Evolutionary conservation across 1,284 basidiomycete genomes (phyloP).

Genomic region (Rhodotorula sp.): DNA sequence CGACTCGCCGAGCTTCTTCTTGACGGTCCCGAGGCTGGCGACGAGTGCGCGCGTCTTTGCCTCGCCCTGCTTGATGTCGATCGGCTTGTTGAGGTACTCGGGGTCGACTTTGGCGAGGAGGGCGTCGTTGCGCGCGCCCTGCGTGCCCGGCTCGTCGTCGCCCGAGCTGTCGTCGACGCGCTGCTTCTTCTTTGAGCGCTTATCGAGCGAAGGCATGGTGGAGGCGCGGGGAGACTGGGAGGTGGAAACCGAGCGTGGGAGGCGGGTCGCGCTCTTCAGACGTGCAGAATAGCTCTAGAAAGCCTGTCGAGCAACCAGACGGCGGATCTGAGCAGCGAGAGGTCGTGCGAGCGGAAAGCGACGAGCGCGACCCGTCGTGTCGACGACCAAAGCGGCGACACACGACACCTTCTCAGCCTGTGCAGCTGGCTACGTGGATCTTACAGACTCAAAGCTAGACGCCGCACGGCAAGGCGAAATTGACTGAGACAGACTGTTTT

Average conservation of each 20-base stretch:
- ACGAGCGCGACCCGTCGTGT: too few species aligned
- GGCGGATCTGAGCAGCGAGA: too few species aligned
- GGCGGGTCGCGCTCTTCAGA: neutral
- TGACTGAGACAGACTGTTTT: too few species aligned
- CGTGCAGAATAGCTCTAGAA: neutral
- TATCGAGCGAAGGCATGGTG: neutral
- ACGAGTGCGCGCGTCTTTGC: slow-evolving; percentile 12
- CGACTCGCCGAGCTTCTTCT: slow-evolving; percentile 2
- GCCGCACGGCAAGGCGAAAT: too few species aligned
- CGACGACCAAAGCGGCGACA: too few species aligned
- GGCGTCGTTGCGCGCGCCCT: slow-evolving; percentile 5
- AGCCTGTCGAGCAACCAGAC: too few species aligned
- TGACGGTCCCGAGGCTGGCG: neutral
- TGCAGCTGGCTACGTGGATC: too few species aligned
- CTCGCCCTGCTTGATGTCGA: slow-evolving; percentile 29
- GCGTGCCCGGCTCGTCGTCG: neutral
- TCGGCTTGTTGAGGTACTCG: slow-evolving; percentile 32
- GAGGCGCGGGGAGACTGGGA: neutral
- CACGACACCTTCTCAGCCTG: too few species aligned
- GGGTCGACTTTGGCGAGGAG: slow-evolving; percentile 28
- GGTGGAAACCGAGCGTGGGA: too few species aligned
- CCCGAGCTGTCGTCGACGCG: slow-evolving; percentile 3
- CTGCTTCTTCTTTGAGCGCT: neutral
- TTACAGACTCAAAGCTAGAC: too few species aligned
- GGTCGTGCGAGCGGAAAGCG: too few species aligned